A percentile compares a stretch with the other conserved stretches of the same genome.
Conservation (phyloP, 2,329 filamentous ascomycete genomes). For the Beauveria australis region DNA sequence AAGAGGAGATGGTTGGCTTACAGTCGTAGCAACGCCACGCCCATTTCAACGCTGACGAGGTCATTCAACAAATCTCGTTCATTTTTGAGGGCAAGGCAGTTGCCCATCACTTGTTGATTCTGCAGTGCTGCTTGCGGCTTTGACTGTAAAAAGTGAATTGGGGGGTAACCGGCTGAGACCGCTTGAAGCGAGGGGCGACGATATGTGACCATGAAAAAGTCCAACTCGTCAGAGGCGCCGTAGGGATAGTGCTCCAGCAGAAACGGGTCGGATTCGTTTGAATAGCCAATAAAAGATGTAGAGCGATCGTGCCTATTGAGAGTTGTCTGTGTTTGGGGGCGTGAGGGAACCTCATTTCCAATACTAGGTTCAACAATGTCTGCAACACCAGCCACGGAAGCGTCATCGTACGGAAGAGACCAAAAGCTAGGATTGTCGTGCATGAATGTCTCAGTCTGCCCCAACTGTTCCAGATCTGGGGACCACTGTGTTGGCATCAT, state of each 20-base stretch:
- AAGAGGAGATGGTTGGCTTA: neutral
- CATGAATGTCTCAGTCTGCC: neutral
- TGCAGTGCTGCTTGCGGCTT: slow-evolving; percentile 8
- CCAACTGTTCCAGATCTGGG: neutral
- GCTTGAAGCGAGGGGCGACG: slow-evolving; percentile 4
- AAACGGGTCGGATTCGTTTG: slow-evolving; percentile 13
- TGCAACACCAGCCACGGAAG: neutral
- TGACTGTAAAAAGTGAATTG: slow-evolving; percentile 15
- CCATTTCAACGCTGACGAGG: slow-evolving; percentile 12
- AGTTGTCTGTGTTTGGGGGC: neutral
- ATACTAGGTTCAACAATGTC: neutral
- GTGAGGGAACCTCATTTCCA: neutral
- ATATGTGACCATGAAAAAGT: slow-evolving; percentile 20
- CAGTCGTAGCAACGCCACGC: slow-evolving; percentile 13
- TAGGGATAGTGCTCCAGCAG: slow-evolving; percentile 19
- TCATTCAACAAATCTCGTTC: slow-evolving; percentile 9
- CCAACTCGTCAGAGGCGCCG: slow-evolving; percentile 19
- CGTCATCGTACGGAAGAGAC: neutral
- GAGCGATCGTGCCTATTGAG: slow-evolving; percentile 7
- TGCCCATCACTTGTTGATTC: slow-evolving; percentile 3
- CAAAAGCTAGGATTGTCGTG: neutral
- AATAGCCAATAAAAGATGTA: slow-evolving; percentile 10
- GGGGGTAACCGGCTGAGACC: neutral
- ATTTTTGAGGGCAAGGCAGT: slow-evolving; percentile 10
- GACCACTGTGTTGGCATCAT: neutral